phyloP scores from a whole-genome alignment of 1,284 basidiomycete species.

The Mycena citricolor region DNA sequence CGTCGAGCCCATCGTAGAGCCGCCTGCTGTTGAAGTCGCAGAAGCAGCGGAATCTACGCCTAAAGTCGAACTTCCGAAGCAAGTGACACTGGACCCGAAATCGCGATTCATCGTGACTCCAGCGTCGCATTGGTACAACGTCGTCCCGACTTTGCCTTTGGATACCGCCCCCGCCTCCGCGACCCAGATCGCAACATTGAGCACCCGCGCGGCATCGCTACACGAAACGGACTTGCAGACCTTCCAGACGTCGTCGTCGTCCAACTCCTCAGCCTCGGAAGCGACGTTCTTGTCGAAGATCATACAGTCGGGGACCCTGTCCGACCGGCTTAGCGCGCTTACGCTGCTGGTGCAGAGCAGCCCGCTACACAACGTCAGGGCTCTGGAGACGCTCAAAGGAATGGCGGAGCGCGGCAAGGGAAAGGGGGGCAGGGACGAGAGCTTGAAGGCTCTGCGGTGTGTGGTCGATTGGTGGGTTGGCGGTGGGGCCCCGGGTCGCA shows the following conservation, averaged over 20 bases:
- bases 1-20: no score
- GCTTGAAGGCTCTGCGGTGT: conserved; percentile 86
- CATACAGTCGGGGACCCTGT: conserved; percentile 85
- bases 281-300: conserved; percentile 82
- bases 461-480: conserved; percentile 97
- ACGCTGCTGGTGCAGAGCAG: conserved; percentile 90
- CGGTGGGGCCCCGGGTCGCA: conserved; percentile 78
- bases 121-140: conserved; percentile 60
- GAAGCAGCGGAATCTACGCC: conserved; percentile 20
- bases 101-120: conserved; percentile 48
- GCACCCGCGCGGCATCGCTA: conserved; percentile 49
- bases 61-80: conserved; percentile 32
- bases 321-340: conserved; percentile 91
- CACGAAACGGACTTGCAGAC: conserved; percentile 50
- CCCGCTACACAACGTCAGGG: conserved; percentile 86
- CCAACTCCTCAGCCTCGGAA: conserved; percentile 59
- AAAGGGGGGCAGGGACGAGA: conserved; percentile 90
- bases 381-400: conserved; percentile 71
- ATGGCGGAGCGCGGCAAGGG: conserved; percentile 78
- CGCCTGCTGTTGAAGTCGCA: conserved; percentile 1
- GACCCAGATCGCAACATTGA: conserved; percentile 45
- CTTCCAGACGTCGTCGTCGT: conserved; percentile 43
- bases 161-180: conserved; percentile 31
- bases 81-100: conserved; percentile 34
- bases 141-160: conserved; percentile 41